A percentile compares a stretch with the other conserved stretches of the same genome.
These are phyloP conservation scores for Pichia ethanolica DNA, from an alignment of 805 yeast genomes.

Conservation along the genomic window DNA sequence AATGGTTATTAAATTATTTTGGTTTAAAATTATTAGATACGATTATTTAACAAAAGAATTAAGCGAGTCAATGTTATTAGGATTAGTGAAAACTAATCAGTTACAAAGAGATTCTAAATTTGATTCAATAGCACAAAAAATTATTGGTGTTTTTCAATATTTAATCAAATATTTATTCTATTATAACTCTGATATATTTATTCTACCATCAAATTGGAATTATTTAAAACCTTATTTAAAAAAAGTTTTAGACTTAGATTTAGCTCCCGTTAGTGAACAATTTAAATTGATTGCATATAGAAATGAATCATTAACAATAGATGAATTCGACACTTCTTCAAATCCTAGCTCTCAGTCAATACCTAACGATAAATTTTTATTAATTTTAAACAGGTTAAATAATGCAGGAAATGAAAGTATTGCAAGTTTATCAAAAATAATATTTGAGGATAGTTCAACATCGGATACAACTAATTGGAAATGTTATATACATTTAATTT, in stretches of 20 bases:
- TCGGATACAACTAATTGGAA: constrained; percentile 19
- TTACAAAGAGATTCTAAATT: constrained; percentile 12
- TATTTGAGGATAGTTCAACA: constrained; percentile 20
- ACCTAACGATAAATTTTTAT: constrained; percentile 13
- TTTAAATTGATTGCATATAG: constrained; percentile 56
- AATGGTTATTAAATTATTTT: constrained; percentile 55
- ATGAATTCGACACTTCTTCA: constrained; percentile 21
- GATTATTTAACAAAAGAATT: constrained; percentile 59
- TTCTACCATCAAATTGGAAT: constrained; percentile 59
- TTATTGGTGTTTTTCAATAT: constrained; percentile 23
- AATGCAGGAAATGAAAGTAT: constrained; percentile 14
- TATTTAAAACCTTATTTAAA: constrained; percentile 42
- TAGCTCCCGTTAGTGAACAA: constrained; percentile 35
- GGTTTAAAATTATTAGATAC: constrained; percentile 54
- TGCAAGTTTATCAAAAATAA: constrained; percentile 15
- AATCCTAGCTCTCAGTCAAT: neutral
- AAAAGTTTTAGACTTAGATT: constrained; percentile 29
- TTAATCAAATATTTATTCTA: constrained; percentile 38
- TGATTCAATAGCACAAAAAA: constrained; percentile 13
- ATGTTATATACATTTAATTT: constrained; percentile 14
- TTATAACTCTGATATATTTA: constrained; percentile 50
- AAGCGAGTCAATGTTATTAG: constrained; percentile 47
- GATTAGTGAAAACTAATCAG: constrained; percentile 17
- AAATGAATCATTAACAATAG: constrained; percentile 63
- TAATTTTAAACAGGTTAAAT: constrained; percentile 24